phyloP scores from a whole-genome alignment of 2,329 filamentous ascomycete genomes.

The Karstenula rhodostoma region DNA sequence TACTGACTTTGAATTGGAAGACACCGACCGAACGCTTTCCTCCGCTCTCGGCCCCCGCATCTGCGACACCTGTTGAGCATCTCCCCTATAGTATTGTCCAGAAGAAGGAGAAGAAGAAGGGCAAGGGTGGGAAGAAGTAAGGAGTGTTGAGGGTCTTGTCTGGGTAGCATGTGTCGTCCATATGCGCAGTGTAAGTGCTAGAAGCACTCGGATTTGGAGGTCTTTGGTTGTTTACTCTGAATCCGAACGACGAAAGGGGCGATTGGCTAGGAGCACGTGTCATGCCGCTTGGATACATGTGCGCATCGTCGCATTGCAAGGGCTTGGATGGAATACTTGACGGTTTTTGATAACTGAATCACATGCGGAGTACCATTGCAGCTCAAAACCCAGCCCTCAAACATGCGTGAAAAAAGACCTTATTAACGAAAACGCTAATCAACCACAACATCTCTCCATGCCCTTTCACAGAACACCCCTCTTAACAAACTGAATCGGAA shows the following conservation, averaged over 20 bases:
- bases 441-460: not conserved
- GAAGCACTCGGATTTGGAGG: too few relatives aligned
- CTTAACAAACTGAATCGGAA: slow-evolving; percentile 55
- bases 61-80: not conserved
- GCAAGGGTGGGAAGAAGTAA: not conserved
- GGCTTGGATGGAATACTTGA: not conserved
- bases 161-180: not conserved
- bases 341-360: not conserved
- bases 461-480: slow-evolving; percentile 44
- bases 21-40: too few relatives aligned
- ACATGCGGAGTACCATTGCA: not conserved
- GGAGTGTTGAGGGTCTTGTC: too few relatives aligned
- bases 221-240: too few relatives aligned
- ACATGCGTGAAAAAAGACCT: not conserved
- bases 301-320: not conserved
- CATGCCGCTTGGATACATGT: not conserved
- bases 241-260: too few relatives aligned
- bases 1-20: too few relatives aligned
- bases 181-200: not conserved
- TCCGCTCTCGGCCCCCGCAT: too few relatives aligned
- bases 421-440: slow-evolving; percentile 5
- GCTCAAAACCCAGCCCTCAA: too few relatives aligned
- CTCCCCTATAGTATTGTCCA: not conserved
- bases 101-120: not conserved
- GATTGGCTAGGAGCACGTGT: too few relatives aligned